phyloP scores from a whole-genome alignment of 1,284 basidiomycete genomes.

The Coriolopsis trogii region DNA sequence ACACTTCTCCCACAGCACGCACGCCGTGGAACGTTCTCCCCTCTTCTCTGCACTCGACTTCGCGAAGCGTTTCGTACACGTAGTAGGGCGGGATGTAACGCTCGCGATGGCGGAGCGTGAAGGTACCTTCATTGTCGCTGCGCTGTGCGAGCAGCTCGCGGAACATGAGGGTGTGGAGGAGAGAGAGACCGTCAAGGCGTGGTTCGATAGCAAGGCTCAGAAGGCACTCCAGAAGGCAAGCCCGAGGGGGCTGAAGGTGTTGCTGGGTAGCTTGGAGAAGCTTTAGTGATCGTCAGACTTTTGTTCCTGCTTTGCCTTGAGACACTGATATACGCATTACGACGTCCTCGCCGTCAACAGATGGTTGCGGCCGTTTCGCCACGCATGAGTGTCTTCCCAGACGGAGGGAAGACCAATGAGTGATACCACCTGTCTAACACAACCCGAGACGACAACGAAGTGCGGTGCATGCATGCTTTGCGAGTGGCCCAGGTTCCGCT shows the following conservation, averaged over 20 bases:
- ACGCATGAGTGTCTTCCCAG: neutral
- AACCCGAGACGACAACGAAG: too few species aligned
- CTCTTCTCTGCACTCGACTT: conserved; percentile 61
- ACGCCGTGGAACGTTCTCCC: conserved; percentile 48
- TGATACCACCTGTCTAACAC: too few species aligned
- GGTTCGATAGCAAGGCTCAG: conserved; percentile 18
- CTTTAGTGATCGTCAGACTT: conserved; percentile 5
- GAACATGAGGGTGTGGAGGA: conserved; percentile 11
- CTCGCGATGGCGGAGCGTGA: conserved; percentile 65
- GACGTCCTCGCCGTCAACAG: neutral
- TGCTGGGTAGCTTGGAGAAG: conserved; percentile 27
- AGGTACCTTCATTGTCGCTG: conserved; percentile 81
- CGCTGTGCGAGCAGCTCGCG: conserved; percentile 69
- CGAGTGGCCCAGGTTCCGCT: neutral
- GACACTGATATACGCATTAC: neutral
- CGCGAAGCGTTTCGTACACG: conserved; percentile 58
- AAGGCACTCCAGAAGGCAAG: conserved; percentile 20
- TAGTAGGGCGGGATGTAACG: conserved; percentile 58
- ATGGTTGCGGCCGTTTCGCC: neutral
- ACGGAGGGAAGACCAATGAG: too few species aligned
- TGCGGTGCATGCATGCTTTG: neutral
- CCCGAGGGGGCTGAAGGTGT: conserved; percentile 25
- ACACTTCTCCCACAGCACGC: conserved; percentile 72
- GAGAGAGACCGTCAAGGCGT: conserved; percentile 16
- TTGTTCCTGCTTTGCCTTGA: neutral